Evolutionary conservation across 106 monocot genomes (phyloP), one percentile per base, ranked within the genome.

Genomic region (Ottelia alismoides): DNA sequence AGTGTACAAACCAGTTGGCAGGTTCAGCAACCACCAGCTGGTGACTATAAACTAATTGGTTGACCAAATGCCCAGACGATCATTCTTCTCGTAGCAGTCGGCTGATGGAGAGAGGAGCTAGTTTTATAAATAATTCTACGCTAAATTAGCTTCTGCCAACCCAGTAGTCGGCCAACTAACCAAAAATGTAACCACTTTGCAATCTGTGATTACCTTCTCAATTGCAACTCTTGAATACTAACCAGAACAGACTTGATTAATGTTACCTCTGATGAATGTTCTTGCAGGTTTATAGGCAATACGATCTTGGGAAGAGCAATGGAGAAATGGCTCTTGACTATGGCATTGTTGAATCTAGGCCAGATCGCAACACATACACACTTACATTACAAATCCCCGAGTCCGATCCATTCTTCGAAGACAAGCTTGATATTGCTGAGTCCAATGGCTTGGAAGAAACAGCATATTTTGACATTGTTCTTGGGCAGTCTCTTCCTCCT

Each of bases 241-340:
- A n/a, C 20, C 1, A 10, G 1, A 7, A 50, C 11, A 52, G 3
- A 19, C 2, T 0, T 45, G 50, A 25, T 22, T 11, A 30, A 29
- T n/a, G 56, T 64, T 25, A 30, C 51, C 45, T 12, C 28, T 62
- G 16, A 47, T 6, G 12, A 48, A 27, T n/a, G 27, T 22, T 35
- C 31, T 57, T 30, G 22, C 77, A 93, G 93, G 73, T 94, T 14
- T 78, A 65, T 69, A 94, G 81, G 58, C 93, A 94, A 30, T 94
- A 88, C 69, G 94, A 84, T 63, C 51, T 78, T 44, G 57, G 52
- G 51, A 94, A 94, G 71, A 94, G 84, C 71, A 84, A 94, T 68
- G 75, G 84, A 30, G 93, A 94, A 56, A 51, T 94, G 56, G 93
- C 81, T 17, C 84, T 94, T 20, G 93, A 88, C 55, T 94, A 94